These are phyloP conservation scores for Raddia distichophylla DNA, from an alignment of 176 grass and related monocot species.

Conservation along the genomic window DNA sequence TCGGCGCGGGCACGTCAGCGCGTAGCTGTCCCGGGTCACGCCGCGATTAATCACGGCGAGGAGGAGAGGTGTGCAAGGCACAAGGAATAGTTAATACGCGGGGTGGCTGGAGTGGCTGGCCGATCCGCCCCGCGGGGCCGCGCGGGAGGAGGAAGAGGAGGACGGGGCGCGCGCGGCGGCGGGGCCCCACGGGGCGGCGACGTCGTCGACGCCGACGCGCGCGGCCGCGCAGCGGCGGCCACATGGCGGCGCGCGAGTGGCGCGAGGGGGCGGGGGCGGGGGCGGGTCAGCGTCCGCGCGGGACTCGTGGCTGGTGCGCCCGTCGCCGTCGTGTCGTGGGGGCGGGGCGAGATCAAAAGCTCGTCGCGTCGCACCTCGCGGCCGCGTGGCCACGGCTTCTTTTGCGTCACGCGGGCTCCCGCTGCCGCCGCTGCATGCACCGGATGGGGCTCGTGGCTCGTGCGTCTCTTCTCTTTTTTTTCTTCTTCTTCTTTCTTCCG, in stretches of 20 bases:
- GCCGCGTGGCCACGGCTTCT: constrained; percentile 38
- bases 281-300: constrained; percentile 45
- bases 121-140: constrained; percentile 18
- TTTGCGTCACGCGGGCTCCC: background rate
- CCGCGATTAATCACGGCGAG: constrained; percentile 37
- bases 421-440: background rate
- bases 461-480: background rate
- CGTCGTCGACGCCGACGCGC: constrained; percentile 24
- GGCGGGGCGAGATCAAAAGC: background rate
- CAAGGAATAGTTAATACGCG: constrained; percentile 1
- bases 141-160: background rate
- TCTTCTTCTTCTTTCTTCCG: background rate
- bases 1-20: background rate
- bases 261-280: background rate
- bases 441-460: background rate
- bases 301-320: constrained; percentile 30
- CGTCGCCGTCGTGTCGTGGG: constrained; percentile 31
- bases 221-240: background rate
- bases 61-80: constrained; percentile 25
- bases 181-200: constrained; percentile 16
- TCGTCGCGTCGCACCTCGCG: background rate
- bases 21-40: constrained; percentile 39
- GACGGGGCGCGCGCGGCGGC: constrained; percentile 5
- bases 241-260: constrained; percentile 28
- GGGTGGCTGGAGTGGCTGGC: background rate